Conservation (phyloP, 495 filamentous ascomycete genomes). For the Penicillium soppii region DNA sequence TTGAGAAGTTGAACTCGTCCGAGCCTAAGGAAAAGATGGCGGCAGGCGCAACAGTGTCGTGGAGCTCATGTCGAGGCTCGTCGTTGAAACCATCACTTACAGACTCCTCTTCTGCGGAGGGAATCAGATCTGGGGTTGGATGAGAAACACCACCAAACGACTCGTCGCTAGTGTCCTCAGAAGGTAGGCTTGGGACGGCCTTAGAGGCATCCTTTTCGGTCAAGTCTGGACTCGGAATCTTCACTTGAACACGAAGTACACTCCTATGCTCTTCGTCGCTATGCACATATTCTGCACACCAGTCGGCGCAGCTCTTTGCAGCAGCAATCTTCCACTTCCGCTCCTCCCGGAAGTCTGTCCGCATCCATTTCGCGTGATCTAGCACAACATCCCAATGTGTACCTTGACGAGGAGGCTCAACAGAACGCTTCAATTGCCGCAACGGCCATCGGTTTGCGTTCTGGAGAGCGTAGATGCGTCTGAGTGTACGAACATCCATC, state of each 20-base stretch:
- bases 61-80: constrained; percentile 40
- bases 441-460: constrained; percentile 87
- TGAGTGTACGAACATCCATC: constrained; percentile 79
- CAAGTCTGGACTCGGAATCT: constrained; percentile 26
- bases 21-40: constrained; percentile 79
- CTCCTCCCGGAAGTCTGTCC: constrained; percentile 92
- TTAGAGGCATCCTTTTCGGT: constrained; percentile 21
- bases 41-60: constrained; percentile 55
- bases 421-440: constrained; percentile 74
- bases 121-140: constrained; percentile 70
- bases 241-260: constrained; percentile 63
- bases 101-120: constrained; percentile 59
- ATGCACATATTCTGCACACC: constrained; percentile 78
- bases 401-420: constrained; percentile 71
- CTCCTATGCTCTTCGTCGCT: constrained; percentile 59
- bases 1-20: constrained; percentile 77
- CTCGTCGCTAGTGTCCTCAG: constrained; percentile 36
- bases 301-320: constrained; percentile 71
- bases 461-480: constrained; percentile 84
- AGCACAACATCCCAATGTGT: constrained; percentile 84
- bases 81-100: constrained; percentile 49
- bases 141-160: constrained; percentile 37
- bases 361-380: constrained; percentile 94
- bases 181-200: constrained; percentile 21
- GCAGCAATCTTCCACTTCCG: constrained; percentile 87